Evolutionary conservation across 2,329 filamentous ascomycete species (phyloP), one percentile per base, ranked within the genome.

Genomic region (Cladorrhinum sp.): DNA sequence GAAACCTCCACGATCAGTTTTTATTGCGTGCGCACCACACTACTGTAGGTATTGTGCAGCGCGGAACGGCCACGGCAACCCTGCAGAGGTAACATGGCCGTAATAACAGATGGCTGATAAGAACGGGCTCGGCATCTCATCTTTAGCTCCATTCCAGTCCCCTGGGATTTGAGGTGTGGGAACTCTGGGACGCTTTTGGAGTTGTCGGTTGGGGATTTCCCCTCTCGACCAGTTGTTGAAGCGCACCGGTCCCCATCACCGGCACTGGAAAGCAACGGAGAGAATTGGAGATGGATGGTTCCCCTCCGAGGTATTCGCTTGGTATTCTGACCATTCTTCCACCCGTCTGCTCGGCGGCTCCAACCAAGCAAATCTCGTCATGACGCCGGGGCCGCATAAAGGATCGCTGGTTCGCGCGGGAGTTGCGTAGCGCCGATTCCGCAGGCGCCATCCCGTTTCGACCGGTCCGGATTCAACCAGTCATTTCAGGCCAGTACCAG

Each of bases 101-200:
- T 64, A 69, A 65, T 66, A 66, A 58, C 45, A 57, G 67, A 63
- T 64, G 67, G 65, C 67, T 71, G 69, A 70, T 70, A 68, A 66
- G 64, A 56, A 65, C 63, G 66, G 66, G 67, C 63, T 69, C 70
- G 71, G 70, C 70, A 72, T 69, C 65, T 70, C 60, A 50, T 69
- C 62, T 63, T 61, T 72, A 71, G 70, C 66, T 69, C 67, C 65
- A 72, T 71, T 68, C 71, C 70, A 71, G 67, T 62, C 64, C 68
- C 68, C 67, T 69, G 69, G 71, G 68, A 71, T 67, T 53, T 60
- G 32, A 62, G 55, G 48, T 61, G 62, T 62, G 64, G 63, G 18
- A 58, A 62, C 59, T 58, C 55, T 57, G 52, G 54, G 10, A 10
- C 5, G 4, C 25, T 29, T 29, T 36, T 36, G 32, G 32, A 13